Conservation (phyloP, 2,329 filamentous ascomycete species). For the Trichophyton schoenleinii region DNA sequence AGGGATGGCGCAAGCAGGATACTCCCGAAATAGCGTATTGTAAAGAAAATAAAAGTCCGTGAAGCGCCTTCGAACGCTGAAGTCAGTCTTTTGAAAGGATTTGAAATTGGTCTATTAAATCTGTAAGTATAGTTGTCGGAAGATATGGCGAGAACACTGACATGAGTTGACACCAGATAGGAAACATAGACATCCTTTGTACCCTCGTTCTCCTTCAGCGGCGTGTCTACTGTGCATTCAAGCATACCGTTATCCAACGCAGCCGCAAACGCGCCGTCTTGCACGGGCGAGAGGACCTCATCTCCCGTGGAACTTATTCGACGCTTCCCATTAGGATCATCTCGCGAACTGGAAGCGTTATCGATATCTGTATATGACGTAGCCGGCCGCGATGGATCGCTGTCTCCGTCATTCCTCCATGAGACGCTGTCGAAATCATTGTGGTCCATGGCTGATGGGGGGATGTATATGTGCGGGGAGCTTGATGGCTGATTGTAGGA, state of each 20-base stretch:
- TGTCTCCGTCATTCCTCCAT: conserved; percentile 55
- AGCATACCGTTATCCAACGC: conserved; percentile 60
- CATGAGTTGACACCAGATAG: conserved; percentile 83
- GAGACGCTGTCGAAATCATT: conserved; percentile 73
- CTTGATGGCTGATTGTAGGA: background rate
- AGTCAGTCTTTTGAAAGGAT: conserved; percentile 72
- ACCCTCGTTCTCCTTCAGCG: conserved; percentile 89
- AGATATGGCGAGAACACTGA: conserved; percentile 33
- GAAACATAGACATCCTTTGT: conserved; percentile 96
- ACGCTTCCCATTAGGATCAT: conserved; percentile 38
- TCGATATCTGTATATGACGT: conserved; percentile 32
- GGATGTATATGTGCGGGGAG: background rate
- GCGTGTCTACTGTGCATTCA: conserved; percentile 69
- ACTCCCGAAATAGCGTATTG: conserved; percentile 77
- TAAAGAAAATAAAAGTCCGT: conserved; percentile 97
- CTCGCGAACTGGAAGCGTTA: conserved; percentile 15
- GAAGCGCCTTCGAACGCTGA: conserved; percentile 75
- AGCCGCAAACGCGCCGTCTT: conserved; percentile 48
- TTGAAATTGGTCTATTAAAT: conserved; percentile 73
- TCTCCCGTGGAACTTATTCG: conserved; percentile 34
- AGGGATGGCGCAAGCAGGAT: conserved; percentile 81
- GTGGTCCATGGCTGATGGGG: conserved; percentile 29
- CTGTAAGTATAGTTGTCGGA: background rate
- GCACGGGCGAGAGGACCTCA: conserved; percentile 37
- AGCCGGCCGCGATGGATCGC: conserved; percentile 32